A percentile compares a stretch with the other conserved stretches of the same genome.
phyloP scores from a whole-genome alignment of 2,329 filamentous ascomycete species.

The Colletotrichum costaricense region DNA sequence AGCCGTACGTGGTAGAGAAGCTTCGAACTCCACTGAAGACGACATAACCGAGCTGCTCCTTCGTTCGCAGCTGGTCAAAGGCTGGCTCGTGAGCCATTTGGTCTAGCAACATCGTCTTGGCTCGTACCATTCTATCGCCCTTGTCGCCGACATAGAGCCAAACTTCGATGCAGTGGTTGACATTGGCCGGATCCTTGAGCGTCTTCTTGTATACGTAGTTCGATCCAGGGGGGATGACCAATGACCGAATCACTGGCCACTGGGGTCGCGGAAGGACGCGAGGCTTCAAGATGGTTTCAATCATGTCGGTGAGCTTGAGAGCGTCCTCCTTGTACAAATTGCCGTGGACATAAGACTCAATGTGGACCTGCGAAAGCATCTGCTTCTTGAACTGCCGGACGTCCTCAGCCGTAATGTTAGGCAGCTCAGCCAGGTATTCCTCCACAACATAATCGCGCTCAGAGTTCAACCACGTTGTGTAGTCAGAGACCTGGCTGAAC shows the following conservation, averaged over 20 bases:
- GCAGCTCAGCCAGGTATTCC: conserved; percentile 81
- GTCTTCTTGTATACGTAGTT: conserved; percentile 87
- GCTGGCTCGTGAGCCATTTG: conserved; percentile 94
- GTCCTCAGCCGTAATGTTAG: conserved; percentile 78
- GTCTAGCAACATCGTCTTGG: conserved; percentile 83
- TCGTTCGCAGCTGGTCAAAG: conserved; percentile 94
- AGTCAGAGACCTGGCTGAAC: conserved; percentile 88
- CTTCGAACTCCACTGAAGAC: conserved; percentile 85
- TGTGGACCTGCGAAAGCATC: conserved; percentile 83
- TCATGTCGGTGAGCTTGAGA: conserved; percentile 82
- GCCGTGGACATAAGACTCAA: conserved; percentile 89
- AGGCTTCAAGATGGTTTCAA: conserved; percentile 82
- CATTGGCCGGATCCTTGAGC: conserved; percentile 86
- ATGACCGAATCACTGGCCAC: conserved; percentile 81
- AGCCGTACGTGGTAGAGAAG: conserved; percentile 83
- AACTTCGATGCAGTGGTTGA: conserved; percentile 89
- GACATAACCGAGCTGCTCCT: conserved; percentile 97
- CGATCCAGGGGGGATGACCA: conserved; percentile 81
- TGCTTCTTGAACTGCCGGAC: conserved; percentile 83
- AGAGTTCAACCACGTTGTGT: conserved; percentile 81
- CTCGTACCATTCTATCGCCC: conserved; percentile 75
- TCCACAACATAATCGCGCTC: conserved; percentile 84
- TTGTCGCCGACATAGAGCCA: conserved; percentile 78
- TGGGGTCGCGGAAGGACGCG: conserved; percentile 79
- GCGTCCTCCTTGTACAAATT: conserved; percentile 97